A percentile compares a stretch with the other conserved stretches of the same genome.
Evolutionary conservation across 148 eudicot genomes (phyloP).

Genomic region (Heliosperma pusillum): DNA sequence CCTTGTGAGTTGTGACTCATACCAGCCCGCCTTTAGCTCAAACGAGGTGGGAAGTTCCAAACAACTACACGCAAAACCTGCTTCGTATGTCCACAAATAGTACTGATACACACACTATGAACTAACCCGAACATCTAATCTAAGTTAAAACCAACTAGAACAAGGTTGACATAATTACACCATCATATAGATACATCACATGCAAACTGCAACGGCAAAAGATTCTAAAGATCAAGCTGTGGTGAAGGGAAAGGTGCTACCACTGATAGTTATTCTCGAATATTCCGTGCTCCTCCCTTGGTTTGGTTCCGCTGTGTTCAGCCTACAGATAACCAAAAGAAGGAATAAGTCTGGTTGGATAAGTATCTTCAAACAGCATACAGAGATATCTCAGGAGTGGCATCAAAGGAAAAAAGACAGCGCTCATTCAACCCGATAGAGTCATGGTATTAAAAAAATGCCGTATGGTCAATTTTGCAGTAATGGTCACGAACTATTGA

Average conservation of each 20-base stretch:
- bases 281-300: constrained; percentile 26
- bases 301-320: constrained; percentile 25
- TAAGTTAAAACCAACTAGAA: background rate
- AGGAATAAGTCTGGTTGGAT: background rate
- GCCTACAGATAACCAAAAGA: constrained; percentile 31
- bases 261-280: constrained; percentile 38
- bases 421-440: background rate
- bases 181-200: background rate
- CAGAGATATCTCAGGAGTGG: background rate
- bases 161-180: constrained; percentile 15
- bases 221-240: too few relatives aligned
- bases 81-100: too few relatives aligned
- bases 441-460: too few relatives aligned
- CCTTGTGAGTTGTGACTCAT: too few relatives aligned
- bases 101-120: background rate
- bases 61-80: too few relatives aligned
- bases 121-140: constrained; percentile 14
- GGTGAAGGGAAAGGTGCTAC: constrained; percentile 20
- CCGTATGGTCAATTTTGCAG: too few relatives aligned
- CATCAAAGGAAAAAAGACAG: background rate
- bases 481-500: too few relatives aligned
- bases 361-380: background rate
- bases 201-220: too few relatives aligned
- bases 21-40: too few relatives aligned
- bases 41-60: too few relatives aligned